Base-by-base conservation (phyloP, 495 filamentous ascomycete genomes). In the Penicillium simplicissimum region DNA sequence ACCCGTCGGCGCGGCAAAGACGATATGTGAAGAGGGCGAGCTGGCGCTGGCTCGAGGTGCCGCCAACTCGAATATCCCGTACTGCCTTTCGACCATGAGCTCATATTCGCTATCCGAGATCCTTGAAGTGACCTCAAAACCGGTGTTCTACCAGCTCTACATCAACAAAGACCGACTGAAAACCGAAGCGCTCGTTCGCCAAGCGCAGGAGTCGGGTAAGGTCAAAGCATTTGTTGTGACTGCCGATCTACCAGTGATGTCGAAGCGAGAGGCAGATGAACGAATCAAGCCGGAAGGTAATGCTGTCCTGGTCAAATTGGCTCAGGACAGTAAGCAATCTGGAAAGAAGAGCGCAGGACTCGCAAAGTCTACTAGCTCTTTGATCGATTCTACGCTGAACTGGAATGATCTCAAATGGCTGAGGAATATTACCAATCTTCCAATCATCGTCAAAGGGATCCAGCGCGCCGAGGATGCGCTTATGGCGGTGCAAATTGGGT, bases 221-320 rank as follows among this genome's bases (percentile, higher is more conserved):
- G 70, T 89, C 11, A 80, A 80, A 47, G 85, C 78, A 2, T 79
- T 96, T 48, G 84, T 87, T 53, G 77, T 96, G 23, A 97, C 93
- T 1, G 85, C 96, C n/a, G 92, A 97, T 71, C 88, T 90, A 2
- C 89, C 92, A 1, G 85, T 90, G 8, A 85, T 91, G 0, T 92
- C 92, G 1, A 97, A 97, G 74, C 80, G 92, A 52, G 92, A 97
- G 79, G 84, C 87, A 33, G 92, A 97, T 72, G 92, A 96, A 70
- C 74, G 85, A 2, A 73, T 73, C 4, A 78, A 81, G n/a, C 74
- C 82, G 1, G 80, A 84, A 40, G 69, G 49, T 23, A 61, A 83
- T 3, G 62, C 62, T 14, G 70, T 73, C 13, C 81, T 79, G 2
- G 84, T 83, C 74, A 82, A 76, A 35, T 79, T 76, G 0, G 73